Conservation (phyloP, 2,329 filamentous ascomycete species). For the Arthrocladium fulminans region DNA sequence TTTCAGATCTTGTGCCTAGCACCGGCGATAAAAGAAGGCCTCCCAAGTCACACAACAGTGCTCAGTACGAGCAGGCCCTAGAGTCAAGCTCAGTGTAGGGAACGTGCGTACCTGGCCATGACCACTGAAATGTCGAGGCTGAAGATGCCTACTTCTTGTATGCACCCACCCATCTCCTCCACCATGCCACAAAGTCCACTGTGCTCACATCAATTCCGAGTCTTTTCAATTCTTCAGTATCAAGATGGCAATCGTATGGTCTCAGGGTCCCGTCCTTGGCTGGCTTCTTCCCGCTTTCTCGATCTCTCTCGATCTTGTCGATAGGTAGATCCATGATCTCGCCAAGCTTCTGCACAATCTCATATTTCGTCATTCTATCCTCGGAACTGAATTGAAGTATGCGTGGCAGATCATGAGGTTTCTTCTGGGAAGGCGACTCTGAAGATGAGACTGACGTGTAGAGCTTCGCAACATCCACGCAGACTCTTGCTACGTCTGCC, state of each 20-base stretch:
- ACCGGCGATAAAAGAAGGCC: too few species aligned
- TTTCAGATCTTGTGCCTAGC: too few species aligned
- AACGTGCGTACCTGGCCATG: too few species aligned
- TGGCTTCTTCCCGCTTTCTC: constrained; percentile 43
- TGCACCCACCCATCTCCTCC: constrained; percentile 56
- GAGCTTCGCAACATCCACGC: constrained; percentile 61
- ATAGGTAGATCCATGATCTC: constrained; percentile 69
- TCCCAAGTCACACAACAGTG: too few species aligned
- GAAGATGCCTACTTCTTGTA: constrained; percentile 39
- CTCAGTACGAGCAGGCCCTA: too few species aligned
- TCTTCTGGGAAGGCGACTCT: constrained; percentile 39
- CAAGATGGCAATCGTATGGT: constrained; percentile 82
- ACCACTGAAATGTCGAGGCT: too few species aligned
- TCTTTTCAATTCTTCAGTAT: constrained; percentile 62
- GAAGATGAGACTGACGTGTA: constrained; percentile 56
- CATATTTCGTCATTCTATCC: constrained; percentile 79
- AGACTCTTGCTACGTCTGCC: constrained; percentile 73
- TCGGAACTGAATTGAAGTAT: constrained; percentile 82
- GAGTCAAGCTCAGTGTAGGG: too few species aligned
- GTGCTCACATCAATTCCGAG: constrained; percentile 62
- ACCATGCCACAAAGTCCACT: constrained; percentile 71
- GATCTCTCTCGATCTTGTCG: constrained; percentile 59
- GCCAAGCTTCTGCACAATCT: constrained; percentile 70
- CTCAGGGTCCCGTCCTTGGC: constrained; percentile 32
- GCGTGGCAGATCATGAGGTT: constrained; percentile 47